Evolutionary conservation across 169 alveolate species (phyloP).

Genomic region (Plasmodium chabaudi): DNA sequence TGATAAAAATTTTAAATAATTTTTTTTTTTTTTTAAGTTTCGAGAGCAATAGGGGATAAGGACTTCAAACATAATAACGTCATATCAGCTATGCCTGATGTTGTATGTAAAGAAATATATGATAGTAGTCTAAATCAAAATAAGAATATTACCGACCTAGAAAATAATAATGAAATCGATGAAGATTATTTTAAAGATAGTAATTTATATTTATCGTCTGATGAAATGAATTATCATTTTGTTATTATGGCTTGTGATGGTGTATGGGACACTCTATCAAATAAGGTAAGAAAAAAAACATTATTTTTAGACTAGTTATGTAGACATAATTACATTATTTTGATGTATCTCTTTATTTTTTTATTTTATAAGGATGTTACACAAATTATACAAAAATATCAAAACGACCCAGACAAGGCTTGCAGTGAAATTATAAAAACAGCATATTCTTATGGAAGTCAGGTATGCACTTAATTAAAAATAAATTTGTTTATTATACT

Average conservation of each 20-base stretch:
- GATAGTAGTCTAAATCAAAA: not conserved
- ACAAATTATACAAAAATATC: slow-evolving; percentile 48
- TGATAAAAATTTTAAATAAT: not conserved
- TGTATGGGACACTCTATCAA: slow-evolving; percentile 72
- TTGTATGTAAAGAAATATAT: slow-evolving; percentile 57
- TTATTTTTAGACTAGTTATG: not conserved
- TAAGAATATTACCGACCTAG: not conserved
- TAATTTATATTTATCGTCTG: slow-evolving; percentile 32
- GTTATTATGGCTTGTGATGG: slow-evolving; percentile 77
- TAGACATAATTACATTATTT: too few relatives aligned
- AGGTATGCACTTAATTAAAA: slow-evolving; percentile 7
- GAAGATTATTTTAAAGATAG: slow-evolving; percentile 48
- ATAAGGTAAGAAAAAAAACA: slow-evolving; percentile 18
- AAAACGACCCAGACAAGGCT: slow-evolving; percentile 75
- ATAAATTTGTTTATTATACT: not conserved
- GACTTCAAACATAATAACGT: slow-evolving; percentile 66
- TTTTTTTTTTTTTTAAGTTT: slow-evolving; percentile 35
- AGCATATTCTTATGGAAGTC: slow-evolving; percentile 71
- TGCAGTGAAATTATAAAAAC: slow-evolving; percentile 74
- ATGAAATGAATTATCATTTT: slow-evolving; percentile 65
- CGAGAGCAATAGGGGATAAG: slow-evolving; percentile 74
- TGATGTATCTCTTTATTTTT: too few relatives aligned
- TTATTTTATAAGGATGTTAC: slow-evolving; percentile 26
- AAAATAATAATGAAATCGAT: not conserved
- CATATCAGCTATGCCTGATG: slow-evolving; percentile 68